These are phyloP conservation scores for Emergomyces orientalis DNA, from an alignment of 2,329 filamentous ascomycete genomes.

Conservation along the genomic window DNA sequence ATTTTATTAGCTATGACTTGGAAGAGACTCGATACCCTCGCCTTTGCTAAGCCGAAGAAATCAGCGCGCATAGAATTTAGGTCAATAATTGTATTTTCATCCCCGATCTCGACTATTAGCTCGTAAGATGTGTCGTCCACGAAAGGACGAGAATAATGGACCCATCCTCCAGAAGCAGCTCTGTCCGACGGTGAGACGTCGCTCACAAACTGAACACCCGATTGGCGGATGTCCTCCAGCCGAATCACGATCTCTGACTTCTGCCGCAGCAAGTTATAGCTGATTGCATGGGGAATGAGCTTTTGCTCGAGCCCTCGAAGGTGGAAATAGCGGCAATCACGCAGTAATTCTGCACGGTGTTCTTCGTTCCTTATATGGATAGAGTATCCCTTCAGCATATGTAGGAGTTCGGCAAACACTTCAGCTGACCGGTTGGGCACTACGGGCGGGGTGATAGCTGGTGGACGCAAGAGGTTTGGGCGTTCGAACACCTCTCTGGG, in stretches of 20 bases:
- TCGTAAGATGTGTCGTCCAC: slow-evolving; percentile 66
- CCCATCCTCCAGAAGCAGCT: slow-evolving; percentile 41
- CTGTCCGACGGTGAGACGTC: slow-evolving; percentile 33
- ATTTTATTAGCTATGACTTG: slow-evolving; percentile 76
- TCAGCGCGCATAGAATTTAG: slow-evolving; percentile 50
- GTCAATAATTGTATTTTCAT: slow-evolving; percentile 54
- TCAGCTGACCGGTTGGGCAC: slow-evolving; percentile 76
- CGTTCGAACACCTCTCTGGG: slow-evolving; percentile 73
- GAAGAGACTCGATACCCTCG: slow-evolving; percentile 62
- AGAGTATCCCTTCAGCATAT: slow-evolving; percentile 74
- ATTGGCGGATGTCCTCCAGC: slow-evolving; percentile 80
- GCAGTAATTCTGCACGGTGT: slow-evolving; percentile 67
- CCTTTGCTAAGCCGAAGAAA: slow-evolving; percentile 63
- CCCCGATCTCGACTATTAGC: slow-evolving; percentile 70
- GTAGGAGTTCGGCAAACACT: slow-evolving; percentile 71
- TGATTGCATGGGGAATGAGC: slow-evolving; percentile 66
- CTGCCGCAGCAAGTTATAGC: slow-evolving; percentile 60
- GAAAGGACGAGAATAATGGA: slow-evolving; percentile 75
- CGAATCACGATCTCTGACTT: slow-evolving; percentile 68
- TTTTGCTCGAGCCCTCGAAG: slow-evolving; percentile 85
- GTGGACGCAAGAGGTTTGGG: slow-evolving; percentile 69
- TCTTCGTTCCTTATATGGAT: slow-evolving; percentile 64
- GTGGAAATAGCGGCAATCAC: slow-evolving; percentile 87
- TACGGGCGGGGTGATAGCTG: slow-evolving; percentile 71
- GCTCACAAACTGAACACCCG: slow-evolving; percentile 59